phyloP scores from a whole-genome alignment of 78 protist genomes.

The Diacronema lutheri region DNA sequence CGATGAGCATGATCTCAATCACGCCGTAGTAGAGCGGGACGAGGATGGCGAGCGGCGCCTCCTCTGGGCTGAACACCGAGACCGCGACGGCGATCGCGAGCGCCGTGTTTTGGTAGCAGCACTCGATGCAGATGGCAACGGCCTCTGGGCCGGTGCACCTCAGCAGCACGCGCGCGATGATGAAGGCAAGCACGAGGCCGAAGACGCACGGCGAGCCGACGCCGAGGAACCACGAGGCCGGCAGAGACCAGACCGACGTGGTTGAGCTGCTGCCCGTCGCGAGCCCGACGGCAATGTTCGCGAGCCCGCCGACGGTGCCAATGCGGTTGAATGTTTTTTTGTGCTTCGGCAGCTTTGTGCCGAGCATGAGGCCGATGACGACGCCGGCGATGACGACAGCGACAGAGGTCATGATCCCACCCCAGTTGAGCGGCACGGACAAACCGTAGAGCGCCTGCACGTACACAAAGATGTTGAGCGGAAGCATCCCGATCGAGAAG shows the following conservation, averaged over 20 bases:
- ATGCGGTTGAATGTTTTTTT: background rate
- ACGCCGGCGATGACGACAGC: background rate
- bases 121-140: conserved; percentile 24
- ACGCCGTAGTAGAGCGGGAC: conserved; percentile 23
- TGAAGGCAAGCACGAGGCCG: background rate
- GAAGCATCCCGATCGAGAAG: background rate
- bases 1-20: background rate
- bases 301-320: background rate
- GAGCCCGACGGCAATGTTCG: background rate
- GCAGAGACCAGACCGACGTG: background rate
- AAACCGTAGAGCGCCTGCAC: background rate
- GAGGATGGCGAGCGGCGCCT: background rate
- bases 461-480: conserved; percentile 14
- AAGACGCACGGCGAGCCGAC: background rate
- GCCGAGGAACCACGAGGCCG: background rate
- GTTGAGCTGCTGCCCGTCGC: too few species aligned
- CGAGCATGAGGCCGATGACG: background rate
- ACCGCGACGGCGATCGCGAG: background rate
- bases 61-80: background rate
- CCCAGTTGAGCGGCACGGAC: background rate
- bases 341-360: background rate
- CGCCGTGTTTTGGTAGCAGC: conserved; percentile 15
- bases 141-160: background rate
- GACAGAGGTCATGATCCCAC: background rate
- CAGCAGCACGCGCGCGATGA: background rate